Base-by-base conservation (phyloP, 345 rosid species). In the Ceriops decandra region DNA sequence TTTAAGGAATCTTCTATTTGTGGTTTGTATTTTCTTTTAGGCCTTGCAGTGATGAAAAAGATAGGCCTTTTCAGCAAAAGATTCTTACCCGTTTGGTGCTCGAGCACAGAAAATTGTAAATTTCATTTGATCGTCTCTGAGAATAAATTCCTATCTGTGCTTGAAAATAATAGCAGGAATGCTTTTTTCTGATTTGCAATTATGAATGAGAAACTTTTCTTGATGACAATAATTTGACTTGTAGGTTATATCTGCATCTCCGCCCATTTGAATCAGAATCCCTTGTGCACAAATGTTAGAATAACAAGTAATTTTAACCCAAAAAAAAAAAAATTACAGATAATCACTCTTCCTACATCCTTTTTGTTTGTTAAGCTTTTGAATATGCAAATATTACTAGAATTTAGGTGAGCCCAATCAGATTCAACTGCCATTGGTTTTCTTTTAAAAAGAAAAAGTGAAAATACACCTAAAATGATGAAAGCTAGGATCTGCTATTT, bases 21-120 rank as follows among this genome's bases (percentile, higher is more conserved):
- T 56, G 20, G n/a, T 69, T 57, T 62, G 59, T 28, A 52, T 58
- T 20, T 20, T 69, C 52, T 53, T 62, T 20, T 68, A 19, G 74
- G 58, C 42, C 58, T 71, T 63, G 22, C 26, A 47, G 42, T 74
- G 58, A 62, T 65, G 11, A 53, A 68, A 27, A 59, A 35, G 42
- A n/a, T 54, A 62, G 51, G 68, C 68, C 68, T 69, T 62, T 33
- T 30, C 49, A 60, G 24, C 20, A 30, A 32, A 52, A 64, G 21
- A 57, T 46, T 64, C 60, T 60, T 52, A 60, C 38, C 32, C 67
- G 63, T 53, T 59, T 19, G 60, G 36, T 59, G 65, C 69, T 71
- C 63, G 73, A 69, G 59, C 57, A 67, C 71, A 31, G 27, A 54
- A 54, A 57, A 56, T 57, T 68, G 79, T 79, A 79, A 36, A 68